phyloP scores from a whole-genome alignment of 306 rosid genomes.

The Cercis canadensis region DNA sequence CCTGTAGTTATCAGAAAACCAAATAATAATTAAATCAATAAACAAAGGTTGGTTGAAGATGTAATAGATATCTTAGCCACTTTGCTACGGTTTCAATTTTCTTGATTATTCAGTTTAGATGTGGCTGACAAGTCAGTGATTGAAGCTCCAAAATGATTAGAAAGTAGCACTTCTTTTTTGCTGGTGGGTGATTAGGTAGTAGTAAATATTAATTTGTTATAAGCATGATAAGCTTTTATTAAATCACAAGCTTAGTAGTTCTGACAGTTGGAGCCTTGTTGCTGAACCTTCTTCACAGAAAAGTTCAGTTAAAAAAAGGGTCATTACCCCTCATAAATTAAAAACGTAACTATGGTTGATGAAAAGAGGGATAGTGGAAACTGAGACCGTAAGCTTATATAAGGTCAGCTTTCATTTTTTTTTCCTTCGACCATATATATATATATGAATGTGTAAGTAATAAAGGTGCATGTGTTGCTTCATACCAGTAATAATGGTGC shows the following conservation, averaged over 20 bases:
- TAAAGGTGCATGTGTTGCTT: constrained; percentile 69
- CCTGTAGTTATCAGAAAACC: constrained; percentile 31
- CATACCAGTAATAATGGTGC: constrained; percentile 65
- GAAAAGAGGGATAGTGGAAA: constrained; percentile 26
- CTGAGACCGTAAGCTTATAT: constrained; percentile 31
- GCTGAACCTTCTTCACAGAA: constrained; percentile 41
- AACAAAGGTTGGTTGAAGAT: constrained; percentile 41
- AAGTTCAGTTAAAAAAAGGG: constrained; percentile 32
- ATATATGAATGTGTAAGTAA: constrained; percentile 43
- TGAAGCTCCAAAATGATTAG: constrained; percentile 48
- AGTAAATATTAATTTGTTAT: constrained; percentile 45
- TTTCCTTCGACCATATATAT: constrained; percentile 30
- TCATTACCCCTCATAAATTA: constrained; percentile 11
- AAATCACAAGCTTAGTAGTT: constrained; percentile 47
- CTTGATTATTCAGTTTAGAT: constrained; percentile 46
- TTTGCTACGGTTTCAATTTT: constrained; percentile 41
- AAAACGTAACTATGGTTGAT: background rate
- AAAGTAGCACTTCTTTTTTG: constrained; percentile 52
- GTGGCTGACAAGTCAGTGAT: constrained; percentile 46
- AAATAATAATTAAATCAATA: background rate
- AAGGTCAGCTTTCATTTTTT: no score
- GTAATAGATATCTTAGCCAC: constrained; percentile 47
- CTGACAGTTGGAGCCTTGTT: constrained; percentile 45
- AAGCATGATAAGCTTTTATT: constrained; percentile 53
- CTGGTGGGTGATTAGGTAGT: constrained; percentile 52